Evolutionary conservation across 768 basidiomycete species (phyloP).

Genomic region (Ramaria rubella): DNA sequence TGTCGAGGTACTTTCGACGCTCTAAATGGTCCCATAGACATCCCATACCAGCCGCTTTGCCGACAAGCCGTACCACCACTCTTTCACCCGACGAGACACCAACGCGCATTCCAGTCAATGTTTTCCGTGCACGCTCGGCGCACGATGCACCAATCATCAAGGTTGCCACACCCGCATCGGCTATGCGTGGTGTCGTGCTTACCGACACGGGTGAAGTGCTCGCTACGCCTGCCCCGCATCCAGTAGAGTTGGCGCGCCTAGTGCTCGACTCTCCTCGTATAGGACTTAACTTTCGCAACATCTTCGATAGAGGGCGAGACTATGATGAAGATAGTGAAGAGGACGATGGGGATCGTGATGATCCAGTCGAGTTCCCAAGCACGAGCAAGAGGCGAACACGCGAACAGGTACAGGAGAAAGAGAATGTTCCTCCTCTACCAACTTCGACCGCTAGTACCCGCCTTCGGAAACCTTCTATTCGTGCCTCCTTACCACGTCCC

Average conservation of each 20-base stretch:
- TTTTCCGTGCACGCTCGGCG: background rate
- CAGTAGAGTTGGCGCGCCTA: constrained; percentile 50
- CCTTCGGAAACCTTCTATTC: constrained; percentile 51
- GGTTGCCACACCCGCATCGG: constrained; percentile 22
- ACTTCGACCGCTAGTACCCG: constrained; percentile 32
- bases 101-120: constrained; percentile 30
- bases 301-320: constrained; percentile 47
- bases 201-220: constrained; percentile 72
- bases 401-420: background rate
- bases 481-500: constrained; percentile 33
- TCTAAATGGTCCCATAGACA: constrained; percentile 7
- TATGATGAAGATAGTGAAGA: constrained; percentile 24
- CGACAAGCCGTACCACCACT: constrained; percentile 32
- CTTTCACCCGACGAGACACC: constrained; percentile 40
- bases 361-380: constrained; percentile 22
- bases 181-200: constrained; percentile 60
- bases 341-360: constrained; percentile 20
- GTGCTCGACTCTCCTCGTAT: constrained; percentile 66
- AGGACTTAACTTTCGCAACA: constrained; percentile 69
- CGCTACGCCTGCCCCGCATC: constrained; percentile 55
- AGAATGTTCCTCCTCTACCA: constrained; percentile 4
- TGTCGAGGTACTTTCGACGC: background rate
- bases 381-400: constrained; percentile 19
- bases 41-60: constrained; percentile 15
- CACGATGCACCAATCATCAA: constrained; percentile 3